Percentiles rank a stretch among this genome's conserved stretches.
Evolutionary conservation across 2,329 filamentous ascomycete species (phyloP).

Genomic region (Cercospora citrullina): DNA sequence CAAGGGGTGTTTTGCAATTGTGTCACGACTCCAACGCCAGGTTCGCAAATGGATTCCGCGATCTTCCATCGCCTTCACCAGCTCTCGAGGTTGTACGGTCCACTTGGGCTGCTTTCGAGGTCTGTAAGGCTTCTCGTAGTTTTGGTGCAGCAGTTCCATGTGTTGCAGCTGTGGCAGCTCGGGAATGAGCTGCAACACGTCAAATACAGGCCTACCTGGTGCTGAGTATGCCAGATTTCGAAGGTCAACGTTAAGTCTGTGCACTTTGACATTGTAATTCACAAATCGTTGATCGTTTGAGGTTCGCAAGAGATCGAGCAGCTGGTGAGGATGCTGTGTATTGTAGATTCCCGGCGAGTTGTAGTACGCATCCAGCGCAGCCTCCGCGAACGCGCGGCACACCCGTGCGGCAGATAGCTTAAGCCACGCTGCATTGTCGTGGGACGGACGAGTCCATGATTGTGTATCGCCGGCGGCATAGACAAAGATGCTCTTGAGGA

Average conservation of each 20-base stretch:
- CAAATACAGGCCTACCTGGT: conserved; percentile 55
- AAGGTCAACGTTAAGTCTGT: conserved; percentile 68
- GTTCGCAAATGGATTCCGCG: conserved; percentile 48
- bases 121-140: conserved; percentile 68
- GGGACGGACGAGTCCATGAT: conserved; percentile 25
- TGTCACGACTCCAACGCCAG: conserved; percentile 56
- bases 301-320: conserved; percentile 35
- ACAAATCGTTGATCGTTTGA: conserved; percentile 35
- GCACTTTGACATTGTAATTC: conserved; percentile 71
- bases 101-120: conserved; percentile 58
- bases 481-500: conserved; percentile 39
- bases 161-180: conserved; percentile 66
- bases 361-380: conserved; percentile 43
- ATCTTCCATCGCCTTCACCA: conserved; percentile 65
- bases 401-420: conserved; percentile 35
- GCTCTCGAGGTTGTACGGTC: conserved; percentile 61
- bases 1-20: conserved; percentile 26
- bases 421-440: conserved; percentile 37
- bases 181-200: conserved; percentile 60
- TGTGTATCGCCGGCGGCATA: conserved; percentile 36
- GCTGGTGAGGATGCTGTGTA: conserved; percentile 35
- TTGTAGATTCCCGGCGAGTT: conserved; percentile 35
- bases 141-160: conserved; percentile 69
- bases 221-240: conserved; percentile 57
- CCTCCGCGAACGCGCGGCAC: conserved; percentile 39